Conservation (phyloP, 108 stramenopile species). For the Fistulifera pelliculosa region DNA sequence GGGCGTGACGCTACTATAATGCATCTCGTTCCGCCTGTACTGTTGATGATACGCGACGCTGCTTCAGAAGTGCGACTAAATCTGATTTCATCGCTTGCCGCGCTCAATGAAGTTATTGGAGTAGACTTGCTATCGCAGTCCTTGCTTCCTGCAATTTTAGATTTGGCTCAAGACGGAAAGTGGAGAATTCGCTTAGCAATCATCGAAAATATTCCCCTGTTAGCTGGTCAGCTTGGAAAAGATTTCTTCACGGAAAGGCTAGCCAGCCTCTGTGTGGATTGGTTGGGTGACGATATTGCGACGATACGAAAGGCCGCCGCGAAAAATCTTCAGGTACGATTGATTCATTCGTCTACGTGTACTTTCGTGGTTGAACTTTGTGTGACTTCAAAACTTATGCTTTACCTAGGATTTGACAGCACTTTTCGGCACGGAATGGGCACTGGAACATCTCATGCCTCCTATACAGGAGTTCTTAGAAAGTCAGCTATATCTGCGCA, state of each 20-base stretch:
- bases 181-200: conserved; percentile 96
- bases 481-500: conserved; percentile 70
- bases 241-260: conserved; percentile 85
- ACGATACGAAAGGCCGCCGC: conserved; percentile 91
- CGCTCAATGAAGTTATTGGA: conserved; percentile 92
- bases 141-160: conserved; percentile 92
- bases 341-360: not conserved
- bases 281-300: conserved; percentile 92
- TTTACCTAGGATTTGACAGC: conserved; percentile 66
- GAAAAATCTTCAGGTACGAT: conserved; percentile 42
- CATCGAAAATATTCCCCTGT: conserved; percentile 88
- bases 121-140: conserved; percentile 89
- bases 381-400: too few relatives aligned
- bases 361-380: not conserved
- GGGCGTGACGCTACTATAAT: conserved; percentile 83
- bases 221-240: conserved; percentile 89
- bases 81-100: conserved; percentile 87
- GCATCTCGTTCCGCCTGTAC: conserved; percentile 87
- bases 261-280: conserved; percentile 77
- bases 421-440: conserved; percentile 92
- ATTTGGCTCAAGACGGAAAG: conserved; percentile 92
- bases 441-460: conserved; percentile 79
- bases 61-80: conserved; percentile 92
- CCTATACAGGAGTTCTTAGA: conserved; percentile 64
- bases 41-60: conserved; percentile 90